Evolutionary conservation across 805 yeast genomes (phyloP).

Genomic region (Cyberlindnera misumaiensis): DNA sequence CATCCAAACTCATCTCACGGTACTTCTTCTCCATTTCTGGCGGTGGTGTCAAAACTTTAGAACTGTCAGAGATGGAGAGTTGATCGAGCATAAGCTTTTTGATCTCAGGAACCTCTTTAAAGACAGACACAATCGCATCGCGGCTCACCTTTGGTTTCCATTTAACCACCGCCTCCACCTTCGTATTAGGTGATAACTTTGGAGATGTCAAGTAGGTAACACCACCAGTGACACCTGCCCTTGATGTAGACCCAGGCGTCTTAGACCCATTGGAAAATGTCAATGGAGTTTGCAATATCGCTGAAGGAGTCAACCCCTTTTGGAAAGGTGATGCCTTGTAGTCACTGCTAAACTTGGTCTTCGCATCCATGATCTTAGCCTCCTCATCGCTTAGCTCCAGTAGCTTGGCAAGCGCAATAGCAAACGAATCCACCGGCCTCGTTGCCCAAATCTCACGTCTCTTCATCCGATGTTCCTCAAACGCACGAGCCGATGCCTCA

Average conservation of each 20-base stretch:
- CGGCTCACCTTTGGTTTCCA: conserved; percentile 20
- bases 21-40: conserved; percentile 9
- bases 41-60: conserved; percentile 15
- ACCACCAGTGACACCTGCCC: conserved; percentile 5
- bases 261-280: conserved; percentile 21
- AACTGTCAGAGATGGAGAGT: background rate
- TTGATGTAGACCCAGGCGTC: conserved; percentile 21
- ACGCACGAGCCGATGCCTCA: conserved; percentile 9
- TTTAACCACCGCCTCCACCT: conserved; percentile 6
- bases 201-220: conserved; percentile 20
- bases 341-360: conserved; percentile 9
- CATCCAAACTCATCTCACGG: conserved; percentile 6
- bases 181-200: conserved; percentile 18
- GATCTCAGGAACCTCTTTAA: conserved; percentile 16
- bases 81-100: conserved; percentile 10
- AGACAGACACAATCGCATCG: conserved; percentile 19
- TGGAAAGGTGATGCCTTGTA: conserved; percentile 14
- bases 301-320: conserved; percentile 23
- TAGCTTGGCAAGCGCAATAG: conserved; percentile 21
- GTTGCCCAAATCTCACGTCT: conserved; percentile 18
- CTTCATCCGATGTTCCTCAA: conserved; percentile 16
- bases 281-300: conserved; percentile 24
- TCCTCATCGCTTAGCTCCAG: conserved; percentile 23
- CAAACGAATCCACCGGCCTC: conserved; percentile 20
- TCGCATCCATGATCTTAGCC: conserved; percentile 17